Evolutionary conservation across 2,329 filamentous ascomycete genomes (phyloP).

Genomic region (Ophiocordyceps sinensis): DNA sequence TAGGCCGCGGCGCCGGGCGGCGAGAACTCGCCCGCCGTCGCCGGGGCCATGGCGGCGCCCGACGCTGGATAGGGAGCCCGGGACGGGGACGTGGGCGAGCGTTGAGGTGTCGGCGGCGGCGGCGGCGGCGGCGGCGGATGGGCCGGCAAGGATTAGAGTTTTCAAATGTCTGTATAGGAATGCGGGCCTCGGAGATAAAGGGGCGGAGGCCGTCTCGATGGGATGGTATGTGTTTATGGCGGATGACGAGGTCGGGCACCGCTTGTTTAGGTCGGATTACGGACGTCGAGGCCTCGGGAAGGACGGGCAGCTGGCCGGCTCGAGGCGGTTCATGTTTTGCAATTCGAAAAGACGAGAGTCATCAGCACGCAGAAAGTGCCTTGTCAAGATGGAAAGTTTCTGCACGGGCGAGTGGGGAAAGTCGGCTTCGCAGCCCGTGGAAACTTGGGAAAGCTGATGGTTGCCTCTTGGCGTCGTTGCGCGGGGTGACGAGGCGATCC

Average conservation of each 20-base stretch:
- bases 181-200: neutral
- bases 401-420: neutral
- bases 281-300: neutral
- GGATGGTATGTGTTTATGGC: neutral
- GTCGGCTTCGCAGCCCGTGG: neutral
- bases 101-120: neutral
- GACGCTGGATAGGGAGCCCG: slow-evolving; percentile 10
- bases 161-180: neutral
- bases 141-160: no score
- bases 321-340: neutral
- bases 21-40: slow-evolving; percentile 41
- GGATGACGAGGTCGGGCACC: neutral
- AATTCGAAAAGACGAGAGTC: neutral
- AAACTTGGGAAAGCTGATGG: neutral
- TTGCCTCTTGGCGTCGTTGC: slow-evolving; percentile 1
- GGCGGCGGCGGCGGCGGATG: neutral
- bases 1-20: slow-evolving; percentile 61
- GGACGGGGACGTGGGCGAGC: neutral
- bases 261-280: neutral
- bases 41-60: slow-evolving; percentile 43
- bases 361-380: neutral
- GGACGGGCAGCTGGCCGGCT: neutral
- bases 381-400: neutral
- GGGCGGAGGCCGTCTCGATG: no score
- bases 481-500: slow-evolving; percentile 3